phyloP scores from a whole-genome alignment of 2,329 filamentous ascomycete genomes.

The Colletotrichum magnum region DNA sequence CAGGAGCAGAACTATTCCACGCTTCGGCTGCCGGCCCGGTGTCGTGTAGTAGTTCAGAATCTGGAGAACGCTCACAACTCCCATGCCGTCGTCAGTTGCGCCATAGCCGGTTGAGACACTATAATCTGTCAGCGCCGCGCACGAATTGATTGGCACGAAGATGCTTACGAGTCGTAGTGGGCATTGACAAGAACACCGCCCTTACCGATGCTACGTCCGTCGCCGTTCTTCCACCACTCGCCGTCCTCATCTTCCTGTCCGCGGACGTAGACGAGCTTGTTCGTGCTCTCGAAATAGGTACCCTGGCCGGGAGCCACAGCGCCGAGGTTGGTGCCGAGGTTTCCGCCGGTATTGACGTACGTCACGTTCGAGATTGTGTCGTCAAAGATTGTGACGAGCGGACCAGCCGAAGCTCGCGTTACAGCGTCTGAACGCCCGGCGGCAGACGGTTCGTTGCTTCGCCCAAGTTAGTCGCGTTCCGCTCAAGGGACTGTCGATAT shows the following conservation, averaged over 20 bases:
- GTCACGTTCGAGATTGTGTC: constrained; percentile 86
- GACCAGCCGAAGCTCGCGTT: constrained; percentile 43
- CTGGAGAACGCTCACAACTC: constrained; percentile 88
- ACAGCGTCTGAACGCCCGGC: constrained; percentile 9
- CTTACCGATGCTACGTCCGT: constrained; percentile 66
- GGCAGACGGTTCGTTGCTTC: constrained; percentile 1
- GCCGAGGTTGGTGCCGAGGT: constrained; percentile 46
- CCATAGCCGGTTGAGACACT: constrained; percentile 93
- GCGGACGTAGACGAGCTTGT: constrained; percentile 91
- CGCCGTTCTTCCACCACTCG: constrained; percentile 77
- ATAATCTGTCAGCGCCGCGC: constrained; percentile 30
- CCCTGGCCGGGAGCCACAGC: constrained; percentile 48
- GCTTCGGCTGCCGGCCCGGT: constrained; percentile 78
- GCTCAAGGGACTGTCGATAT: not conserved
- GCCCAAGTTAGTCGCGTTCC: constrained; percentile 2
- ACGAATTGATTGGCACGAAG: not conserved
- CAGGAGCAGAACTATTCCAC: constrained; percentile 86
- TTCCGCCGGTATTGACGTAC: constrained; percentile 60
- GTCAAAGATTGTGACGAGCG: constrained; percentile 79
- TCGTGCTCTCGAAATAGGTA: constrained; percentile 93
- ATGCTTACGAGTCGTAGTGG: constrained; percentile 82
- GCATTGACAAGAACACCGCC: constrained; percentile 93
- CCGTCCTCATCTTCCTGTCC: constrained; percentile 81
- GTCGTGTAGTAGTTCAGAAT: constrained; percentile 88
- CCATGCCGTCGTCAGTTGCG: constrained; percentile 94